A percentile compares a stretch with the other conserved stretches of the same genome.
phyloP scores from a whole-genome alignment of 768 basidiomycete genomes.

The Serendipita vermifera region DNA sequence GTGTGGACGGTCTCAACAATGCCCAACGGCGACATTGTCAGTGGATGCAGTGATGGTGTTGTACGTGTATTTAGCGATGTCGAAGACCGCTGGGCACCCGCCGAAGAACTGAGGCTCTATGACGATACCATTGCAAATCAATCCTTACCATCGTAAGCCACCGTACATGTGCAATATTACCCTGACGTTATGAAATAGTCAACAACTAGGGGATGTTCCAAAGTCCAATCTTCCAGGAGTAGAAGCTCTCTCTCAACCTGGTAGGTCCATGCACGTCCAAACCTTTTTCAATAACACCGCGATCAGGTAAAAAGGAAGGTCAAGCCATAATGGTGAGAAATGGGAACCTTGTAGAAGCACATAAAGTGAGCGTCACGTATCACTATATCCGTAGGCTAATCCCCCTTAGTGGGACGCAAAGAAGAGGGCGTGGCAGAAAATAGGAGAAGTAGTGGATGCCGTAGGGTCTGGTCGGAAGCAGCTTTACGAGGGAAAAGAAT shows the following conservation, averaged over 20 bases:
- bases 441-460: constrained; percentile 93
- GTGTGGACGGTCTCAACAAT: constrained; percentile 86
- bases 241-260: constrained; percentile 65
- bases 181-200: constrained; percentile 23
- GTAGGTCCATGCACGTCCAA: constrained; percentile 29
- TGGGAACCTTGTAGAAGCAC: constrained; percentile 70
- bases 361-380: constrained; percentile 69
- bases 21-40: constrained; percentile 85
- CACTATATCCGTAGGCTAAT: no score
- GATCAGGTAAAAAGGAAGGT: constrained; percentile 75
- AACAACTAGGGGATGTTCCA: constrained; percentile 87
- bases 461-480: constrained; percentile 83
- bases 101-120: constrained; percentile 49
- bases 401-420: constrained; percentile 62
- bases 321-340: constrained; percentile 87
- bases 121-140: constrained; percentile 68
- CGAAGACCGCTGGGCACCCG: constrained; percentile 59
- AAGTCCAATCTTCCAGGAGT: constrained; percentile 76
- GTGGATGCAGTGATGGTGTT: constrained; percentile 76
- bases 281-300: not conserved
- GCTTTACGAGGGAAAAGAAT: constrained; percentile 86
- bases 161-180: not conserved
- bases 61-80: constrained; percentile 75
- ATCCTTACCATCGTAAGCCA: constrained; percentile 47
- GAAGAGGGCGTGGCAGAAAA: constrained; percentile 68